A percentile compares a stretch with the other conserved stretches of the same genome.
phyloP scores from a whole-genome alignment of 106 monocot species.

The Platanthera zijinensis region DNA sequence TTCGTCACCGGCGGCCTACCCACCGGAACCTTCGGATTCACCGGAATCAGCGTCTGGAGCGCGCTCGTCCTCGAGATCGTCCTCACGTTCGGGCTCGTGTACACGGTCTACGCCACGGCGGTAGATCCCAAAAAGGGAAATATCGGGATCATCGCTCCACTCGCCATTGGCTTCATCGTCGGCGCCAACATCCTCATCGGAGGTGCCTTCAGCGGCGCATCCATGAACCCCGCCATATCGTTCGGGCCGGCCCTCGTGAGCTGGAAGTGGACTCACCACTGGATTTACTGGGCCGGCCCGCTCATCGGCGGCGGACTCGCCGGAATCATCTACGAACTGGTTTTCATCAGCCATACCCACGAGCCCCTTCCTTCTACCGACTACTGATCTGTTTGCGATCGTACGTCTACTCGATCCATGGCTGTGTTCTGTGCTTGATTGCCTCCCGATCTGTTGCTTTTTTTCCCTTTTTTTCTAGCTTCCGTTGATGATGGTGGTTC shows the following conservation, averaged over 20 bases:
- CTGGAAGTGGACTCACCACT: constrained; percentile 30
- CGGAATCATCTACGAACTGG: constrained; percentile 24
- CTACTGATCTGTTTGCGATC: constrained; percentile 12
- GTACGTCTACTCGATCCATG: neutral
- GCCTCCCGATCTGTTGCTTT: neutral
- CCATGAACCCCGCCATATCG: constrained; percentile 43
- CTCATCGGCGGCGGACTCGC: constrained; percentile 35
- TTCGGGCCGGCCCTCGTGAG: constrained; percentile 40
- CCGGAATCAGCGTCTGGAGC: constrained; percentile 19
- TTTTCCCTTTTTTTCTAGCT: neutral
- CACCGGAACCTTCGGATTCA: constrained; percentile 23
- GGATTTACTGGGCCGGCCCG: constrained; percentile 44
- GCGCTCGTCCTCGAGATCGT: constrained; percentile 33
- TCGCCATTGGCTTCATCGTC: constrained; percentile 42
- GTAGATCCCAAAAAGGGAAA: constrained; percentile 36
- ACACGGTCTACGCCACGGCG: constrained; percentile 50
- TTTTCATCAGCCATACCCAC: constrained; percentile 25
- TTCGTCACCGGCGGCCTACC: constrained; percentile 25
- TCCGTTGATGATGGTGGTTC: neutral
- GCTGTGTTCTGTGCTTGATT: neutral
- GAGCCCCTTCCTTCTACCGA: constrained; percentile 35
- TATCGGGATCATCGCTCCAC: constrained; percentile 33
- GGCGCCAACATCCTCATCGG: constrained; percentile 37
- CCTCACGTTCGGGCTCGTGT: constrained; percentile 41
- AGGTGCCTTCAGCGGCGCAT: constrained; percentile 34